Conservation (phyloP, 2,329 filamentous ascomycete species). For the Monosporascus sp. region DNA sequence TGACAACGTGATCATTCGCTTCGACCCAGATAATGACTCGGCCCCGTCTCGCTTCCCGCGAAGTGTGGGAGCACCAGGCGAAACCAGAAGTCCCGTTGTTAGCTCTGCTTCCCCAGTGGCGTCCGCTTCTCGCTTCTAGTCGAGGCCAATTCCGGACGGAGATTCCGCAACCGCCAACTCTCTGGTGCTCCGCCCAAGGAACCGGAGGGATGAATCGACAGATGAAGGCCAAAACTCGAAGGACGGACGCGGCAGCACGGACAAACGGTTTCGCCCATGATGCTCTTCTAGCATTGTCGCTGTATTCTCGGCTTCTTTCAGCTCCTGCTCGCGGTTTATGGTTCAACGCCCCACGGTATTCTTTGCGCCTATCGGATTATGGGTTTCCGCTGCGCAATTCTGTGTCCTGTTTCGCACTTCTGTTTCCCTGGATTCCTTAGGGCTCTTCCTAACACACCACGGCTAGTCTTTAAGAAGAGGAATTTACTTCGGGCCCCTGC, state of each 20-base stretch:
- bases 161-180: no score
- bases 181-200: no score
- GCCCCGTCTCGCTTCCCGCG: slow-evolving; percentile 35
- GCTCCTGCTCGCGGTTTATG: background rate
- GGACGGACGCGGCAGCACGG: no score
- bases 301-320: background rate
- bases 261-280: background rate
- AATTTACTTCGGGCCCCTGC: background rate
- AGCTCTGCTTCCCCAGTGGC: slow-evolving; percentile 10
- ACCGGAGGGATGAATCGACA: no score
- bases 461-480: background rate
- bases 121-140: background rate
- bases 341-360: background rate
- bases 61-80: slow-evolving; percentile 53
- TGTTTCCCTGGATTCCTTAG: background rate
- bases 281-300: background rate
- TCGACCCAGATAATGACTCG: slow-evolving; percentile 47
- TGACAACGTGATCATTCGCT: slow-evolving; percentile 43
- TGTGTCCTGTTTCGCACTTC: background rate
- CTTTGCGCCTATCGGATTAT: background rate
- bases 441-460: background rate
- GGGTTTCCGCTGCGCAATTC: background rate
- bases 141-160: no score
- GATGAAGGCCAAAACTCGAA: no score
- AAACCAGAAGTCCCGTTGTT: slow-evolving; percentile 60